Percentiles rank a stretch among this genome's conserved stretches.
These are phyloP conservation scores for Aspergillus sclerotiicarbonarius DNA, from an alignment of 495 filamentous ascomycete genomes.

Conservation along the genomic window DNA sequence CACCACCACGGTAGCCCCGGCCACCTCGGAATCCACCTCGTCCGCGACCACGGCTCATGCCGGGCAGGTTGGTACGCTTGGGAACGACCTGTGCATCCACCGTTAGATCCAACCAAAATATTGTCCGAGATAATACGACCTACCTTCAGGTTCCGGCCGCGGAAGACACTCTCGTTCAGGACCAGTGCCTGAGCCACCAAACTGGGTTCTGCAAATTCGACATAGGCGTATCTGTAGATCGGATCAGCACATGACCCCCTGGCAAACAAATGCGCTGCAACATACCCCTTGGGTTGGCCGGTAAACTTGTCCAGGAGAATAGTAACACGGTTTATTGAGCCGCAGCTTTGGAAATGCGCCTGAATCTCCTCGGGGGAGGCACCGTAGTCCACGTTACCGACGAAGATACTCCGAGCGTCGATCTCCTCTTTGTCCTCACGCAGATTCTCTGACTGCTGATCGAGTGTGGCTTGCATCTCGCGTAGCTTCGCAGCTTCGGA, in stretches of 20 bases:
- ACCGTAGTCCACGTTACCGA: conserved; percentile 98
- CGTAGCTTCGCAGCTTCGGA: conserved; percentile 92
- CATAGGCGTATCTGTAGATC: conserved; percentile 85
- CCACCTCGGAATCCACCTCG: conserved; percentile 67
- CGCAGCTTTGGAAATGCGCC: conserved; percentile 96
- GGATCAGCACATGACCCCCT: conserved; percentile 44
- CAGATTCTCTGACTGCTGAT: conserved; percentile 77
- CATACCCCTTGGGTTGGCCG: conserved; percentile 96
- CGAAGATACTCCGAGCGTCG: conserved; percentile 93
- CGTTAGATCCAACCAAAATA: not conserved
- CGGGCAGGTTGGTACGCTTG: conserved; percentile 95
- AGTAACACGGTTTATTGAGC: conserved; percentile 96
- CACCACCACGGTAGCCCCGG: conserved; percentile 45
- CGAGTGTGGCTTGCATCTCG: conserved; percentile 91
- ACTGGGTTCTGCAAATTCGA: conserved; percentile 95
- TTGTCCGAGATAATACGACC: conserved; percentile 10
- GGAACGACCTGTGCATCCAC: conserved; percentile 68
- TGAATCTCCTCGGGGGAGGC: conserved; percentile 98
- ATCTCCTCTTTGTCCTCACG: conserved; percentile 95
- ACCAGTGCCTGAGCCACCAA: conserved; percentile 91
- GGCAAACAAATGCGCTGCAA: conserved; percentile 26
- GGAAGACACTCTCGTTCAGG: conserved; percentile 94
- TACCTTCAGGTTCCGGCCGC: conserved; percentile 92
- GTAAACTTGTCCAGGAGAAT: conserved; percentile 98
- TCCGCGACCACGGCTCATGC: conserved; percentile 81